Conservation (phyloP, 2,329 filamentous ascomycete species). For the Epichloe coenophiala region DNA sequence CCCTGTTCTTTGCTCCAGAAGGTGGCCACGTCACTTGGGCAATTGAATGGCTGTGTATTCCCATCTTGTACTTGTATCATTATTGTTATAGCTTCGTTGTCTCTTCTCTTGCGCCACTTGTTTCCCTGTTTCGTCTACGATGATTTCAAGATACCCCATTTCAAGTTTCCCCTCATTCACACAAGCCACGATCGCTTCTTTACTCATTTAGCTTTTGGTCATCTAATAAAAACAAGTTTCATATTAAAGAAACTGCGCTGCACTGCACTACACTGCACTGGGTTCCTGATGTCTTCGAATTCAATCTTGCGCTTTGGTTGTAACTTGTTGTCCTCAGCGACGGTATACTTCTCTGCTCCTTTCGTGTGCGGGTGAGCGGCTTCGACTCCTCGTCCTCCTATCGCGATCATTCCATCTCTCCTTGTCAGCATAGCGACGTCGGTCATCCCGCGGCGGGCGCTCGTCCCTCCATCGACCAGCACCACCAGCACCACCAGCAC, state of each 20-base stretch:
- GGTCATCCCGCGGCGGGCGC: conserved; percentile 18
- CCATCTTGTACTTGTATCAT: neutral
- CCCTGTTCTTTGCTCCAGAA: too few relatives aligned
- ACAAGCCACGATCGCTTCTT: neutral
- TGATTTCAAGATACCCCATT: conserved; percentile 5
- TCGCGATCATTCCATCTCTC: conserved; percentile 29
- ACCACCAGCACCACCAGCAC: conserved; percentile 8
- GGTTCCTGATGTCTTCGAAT: neutral
- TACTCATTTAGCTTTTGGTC: neutral
- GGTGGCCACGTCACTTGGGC: too few relatives aligned
- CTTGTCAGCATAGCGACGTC: conserved; percentile 20
- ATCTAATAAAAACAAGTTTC: neutral
- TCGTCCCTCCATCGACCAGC: conserved; percentile 22
- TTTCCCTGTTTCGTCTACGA: neutral
- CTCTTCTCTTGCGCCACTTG: neutral
- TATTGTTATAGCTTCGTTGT: neutral
- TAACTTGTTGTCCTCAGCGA: conserved; percentile 23
- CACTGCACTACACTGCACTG: too few relatives aligned
- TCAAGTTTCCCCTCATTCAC: neutral
- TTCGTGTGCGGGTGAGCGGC: conserved; percentile 24
- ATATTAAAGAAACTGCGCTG: neutral
- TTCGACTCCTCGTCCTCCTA: conserved; percentile 26
- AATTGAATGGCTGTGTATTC: neutral
- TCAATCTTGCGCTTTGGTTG: neutral
- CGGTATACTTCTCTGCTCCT: conserved; percentile 34